Base-by-base conservation (phyloP, 2,329 filamentous ascomycete genomes). In the Aureobasidium pullulans region DNA sequence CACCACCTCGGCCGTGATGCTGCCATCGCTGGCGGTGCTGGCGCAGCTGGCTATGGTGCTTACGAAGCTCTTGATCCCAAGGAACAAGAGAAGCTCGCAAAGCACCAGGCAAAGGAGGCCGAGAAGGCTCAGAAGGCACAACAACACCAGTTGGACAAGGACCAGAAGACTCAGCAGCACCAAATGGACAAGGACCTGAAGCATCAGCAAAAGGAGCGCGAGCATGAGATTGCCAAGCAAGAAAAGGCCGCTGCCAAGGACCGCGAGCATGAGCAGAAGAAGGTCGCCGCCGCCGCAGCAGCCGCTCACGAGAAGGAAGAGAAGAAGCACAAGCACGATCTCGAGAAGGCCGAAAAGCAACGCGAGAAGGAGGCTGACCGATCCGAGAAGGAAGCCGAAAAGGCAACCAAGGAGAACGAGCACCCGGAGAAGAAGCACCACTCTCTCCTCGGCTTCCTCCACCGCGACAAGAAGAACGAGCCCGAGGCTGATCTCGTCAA, bases 381-480 rank as follows among this genome's bases (percentile, higher is more conserved):
- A 58, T 69, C 73, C 53, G 67, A 71, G 64, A 71, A 61, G 39
- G 58, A 63, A 48, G 36, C 57, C 8, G 57, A 61, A 19, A 60
- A 52, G 37, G 52, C 56, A 4, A 53, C 42, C 29, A 42, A n/a
- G n/a, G 54, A 60, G 16, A 56, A 61, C 31, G 59, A 59, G 32
- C 57, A 60, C 10, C 40, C 60, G 4, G 60, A 62, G 46, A 58
- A 64, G 52, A 61, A 62, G 60, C 42, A 61, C 28, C 48, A 64
- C 53, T 61, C 66, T 36, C 62, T 76, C 10, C 64, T 75, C 28
- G 69, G 72, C 19, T 75, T 76, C 64, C 62, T 76, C 32, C 72
- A 75, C 61, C 69, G 72, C n/a, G 70, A 75, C 63, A 75, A 73
- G 60, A 69, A 71, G 61, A 72, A 72, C 50, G 48, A 50, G 32